Conservation (phyloP, 2,329 filamentous ascomycete genomes). For the Trichophyton verrucosum region DNA sequence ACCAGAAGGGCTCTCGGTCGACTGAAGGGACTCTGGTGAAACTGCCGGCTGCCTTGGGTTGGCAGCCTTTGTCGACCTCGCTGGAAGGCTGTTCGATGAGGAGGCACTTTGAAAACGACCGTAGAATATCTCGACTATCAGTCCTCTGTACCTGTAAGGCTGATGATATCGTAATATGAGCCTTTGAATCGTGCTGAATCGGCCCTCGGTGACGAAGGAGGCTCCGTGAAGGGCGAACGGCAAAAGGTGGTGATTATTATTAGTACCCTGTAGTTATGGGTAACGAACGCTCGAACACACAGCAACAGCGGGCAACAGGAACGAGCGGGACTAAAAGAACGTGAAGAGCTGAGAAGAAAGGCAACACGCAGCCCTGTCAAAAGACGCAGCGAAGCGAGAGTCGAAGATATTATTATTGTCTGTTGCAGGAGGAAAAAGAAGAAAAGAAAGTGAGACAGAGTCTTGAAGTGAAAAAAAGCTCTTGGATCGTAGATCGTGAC, state of each 20-base stretch:
- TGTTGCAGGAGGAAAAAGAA: not conserved
- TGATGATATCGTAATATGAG: not conserved
- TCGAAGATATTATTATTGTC: not conserved
- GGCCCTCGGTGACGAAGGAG: not conserved
- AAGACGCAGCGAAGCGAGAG: conserved; percentile 1
- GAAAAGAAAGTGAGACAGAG: conserved; percentile 1
- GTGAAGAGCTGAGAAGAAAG: not conserved
- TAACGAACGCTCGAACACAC: not conserved
- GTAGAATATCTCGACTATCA: not conserved
- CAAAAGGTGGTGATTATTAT: not conserved
- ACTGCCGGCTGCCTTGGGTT: not conserved
- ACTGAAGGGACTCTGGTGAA: not conserved
- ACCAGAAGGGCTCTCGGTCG: not conserved
- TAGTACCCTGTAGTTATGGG: not conserved
- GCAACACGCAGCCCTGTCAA: not conserved
- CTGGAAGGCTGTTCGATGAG: not conserved
- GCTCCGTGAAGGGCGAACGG: not conserved
- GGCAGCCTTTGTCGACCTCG: not conserved
- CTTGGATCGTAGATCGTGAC: not conserved
- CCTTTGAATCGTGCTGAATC: not conserved
- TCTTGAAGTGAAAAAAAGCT: not conserved
- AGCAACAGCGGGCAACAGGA: not conserved
- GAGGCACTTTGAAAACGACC: not conserved
- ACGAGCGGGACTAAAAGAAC: not conserved
- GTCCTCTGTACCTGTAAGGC: not conserved